phyloP scores from a whole-genome alignment of 768 basidiomycete species.

The Rhizopogon roseolus region DNA sequence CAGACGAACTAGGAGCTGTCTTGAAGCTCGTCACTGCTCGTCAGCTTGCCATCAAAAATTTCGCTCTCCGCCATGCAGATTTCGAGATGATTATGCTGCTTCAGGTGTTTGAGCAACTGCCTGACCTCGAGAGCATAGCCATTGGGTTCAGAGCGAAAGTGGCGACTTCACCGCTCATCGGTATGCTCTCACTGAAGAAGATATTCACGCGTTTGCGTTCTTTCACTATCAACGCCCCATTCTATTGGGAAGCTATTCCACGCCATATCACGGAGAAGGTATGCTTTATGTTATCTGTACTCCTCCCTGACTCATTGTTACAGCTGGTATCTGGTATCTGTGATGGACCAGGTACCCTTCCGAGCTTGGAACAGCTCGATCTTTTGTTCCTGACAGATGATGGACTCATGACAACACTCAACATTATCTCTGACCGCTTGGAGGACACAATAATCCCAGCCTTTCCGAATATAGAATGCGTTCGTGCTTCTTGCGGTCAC shows the following conservation, averaged over 20 bases:
- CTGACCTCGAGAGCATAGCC: neutral
- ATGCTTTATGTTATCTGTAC: neutral
- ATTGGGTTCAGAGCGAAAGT: rapidly evolving
- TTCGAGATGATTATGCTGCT: neutral
- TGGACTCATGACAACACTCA: neutral
- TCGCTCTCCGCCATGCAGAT: neutral
- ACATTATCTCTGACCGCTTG: neutral
- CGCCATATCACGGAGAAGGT: neutral
- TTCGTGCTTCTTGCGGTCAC: neutral
- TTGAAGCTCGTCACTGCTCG: neutral
- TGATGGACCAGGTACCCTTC: slow-evolving; percentile 1
- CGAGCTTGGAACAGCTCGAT: neutral
- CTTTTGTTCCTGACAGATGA: neutral
- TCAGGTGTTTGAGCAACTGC: neutral
- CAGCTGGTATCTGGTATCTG: neutral
- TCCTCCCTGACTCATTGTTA: neutral
- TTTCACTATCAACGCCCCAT: neutral
- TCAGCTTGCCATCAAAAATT: neutral
- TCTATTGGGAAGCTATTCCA: no score
- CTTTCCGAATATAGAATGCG: neutral
- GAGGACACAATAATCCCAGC: neutral
- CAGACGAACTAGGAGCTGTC: neutral
- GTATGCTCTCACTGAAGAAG: neutral
- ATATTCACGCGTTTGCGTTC: neutral
- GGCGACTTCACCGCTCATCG: neutral